phyloP scores from a whole-genome alignment of 225 moss, liverwort and hornwort genomes.

The Antitrichia curtipendula region DNA sequence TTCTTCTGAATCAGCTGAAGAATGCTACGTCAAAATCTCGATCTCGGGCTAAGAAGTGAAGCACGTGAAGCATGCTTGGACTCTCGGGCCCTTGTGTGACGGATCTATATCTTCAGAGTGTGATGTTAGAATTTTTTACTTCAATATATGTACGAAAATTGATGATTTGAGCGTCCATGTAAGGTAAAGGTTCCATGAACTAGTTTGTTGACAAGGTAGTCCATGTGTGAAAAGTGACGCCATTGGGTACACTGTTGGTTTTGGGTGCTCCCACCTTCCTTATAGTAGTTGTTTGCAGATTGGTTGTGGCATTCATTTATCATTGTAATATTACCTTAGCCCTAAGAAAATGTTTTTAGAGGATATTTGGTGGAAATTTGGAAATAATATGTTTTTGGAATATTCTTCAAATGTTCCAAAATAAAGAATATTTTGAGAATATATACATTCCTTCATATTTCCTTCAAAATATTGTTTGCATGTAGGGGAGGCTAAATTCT shows the following conservation, averaged over 20 bases:
- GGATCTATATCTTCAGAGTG: neutral
- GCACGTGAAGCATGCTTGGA: neutral
- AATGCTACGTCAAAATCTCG: constrained; percentile 15
- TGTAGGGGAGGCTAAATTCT: neutral
- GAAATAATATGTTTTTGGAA: neutral
- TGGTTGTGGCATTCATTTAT: neutral
- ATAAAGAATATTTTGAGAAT: neutral
- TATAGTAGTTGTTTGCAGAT: neutral
- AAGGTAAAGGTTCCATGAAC: neutral
- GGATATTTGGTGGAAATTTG: too few species aligned
- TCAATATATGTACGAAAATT: neutral
- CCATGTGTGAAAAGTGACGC: too few species aligned
- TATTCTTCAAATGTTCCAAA: neutral
- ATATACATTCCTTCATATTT: neutral
- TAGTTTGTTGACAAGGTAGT: too few species aligned
- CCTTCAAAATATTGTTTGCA: neutral
- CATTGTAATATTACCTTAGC: neutral
- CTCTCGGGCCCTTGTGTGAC: neutral
- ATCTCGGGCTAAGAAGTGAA: constrained; percentile 29
- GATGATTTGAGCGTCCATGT: neutral
- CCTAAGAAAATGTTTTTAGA: neutral
- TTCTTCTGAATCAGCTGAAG: constrained; percentile 17
- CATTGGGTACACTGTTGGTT: too few species aligned
- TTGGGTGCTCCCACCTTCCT: too few species aligned
- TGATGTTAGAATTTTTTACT: neutral